Evolutionary conservation across 2,329 filamentous ascomycete genomes (phyloP).

Genomic region (Xylariaceae sp.): DNA sequence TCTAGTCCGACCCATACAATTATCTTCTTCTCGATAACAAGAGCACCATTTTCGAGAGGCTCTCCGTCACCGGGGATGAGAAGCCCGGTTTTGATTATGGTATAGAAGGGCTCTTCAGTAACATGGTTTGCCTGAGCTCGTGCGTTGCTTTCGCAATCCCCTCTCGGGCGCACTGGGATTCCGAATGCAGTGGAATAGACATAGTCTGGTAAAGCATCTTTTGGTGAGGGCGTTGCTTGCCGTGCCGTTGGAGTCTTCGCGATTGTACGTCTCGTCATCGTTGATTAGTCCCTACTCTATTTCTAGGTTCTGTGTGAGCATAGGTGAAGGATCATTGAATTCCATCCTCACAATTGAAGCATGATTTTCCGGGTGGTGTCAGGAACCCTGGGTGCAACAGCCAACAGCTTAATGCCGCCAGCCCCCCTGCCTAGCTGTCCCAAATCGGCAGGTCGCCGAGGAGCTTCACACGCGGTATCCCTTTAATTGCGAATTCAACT

Average conservation of each 20-base stretch:
- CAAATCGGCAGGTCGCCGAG: no score
- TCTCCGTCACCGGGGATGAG: conserved; percentile 39
- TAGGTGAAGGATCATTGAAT: no score
- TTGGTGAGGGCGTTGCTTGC: conserved; percentile 1
- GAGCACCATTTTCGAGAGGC: conserved; percentile 32
- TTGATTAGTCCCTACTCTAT: no score
- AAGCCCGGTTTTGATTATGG: conserved; percentile 33
- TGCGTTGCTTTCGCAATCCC: conserved; percentile 12
- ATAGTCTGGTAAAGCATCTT: conserved; percentile 16
- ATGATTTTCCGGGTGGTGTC: no score
- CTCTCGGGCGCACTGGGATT: conserved; percentile 23
- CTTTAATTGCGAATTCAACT: no score
- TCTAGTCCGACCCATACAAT: conserved; percentile 39
- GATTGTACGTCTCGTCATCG: conserved; percentile 23
- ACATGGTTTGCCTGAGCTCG: background rate
- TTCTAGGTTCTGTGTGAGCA: no score
- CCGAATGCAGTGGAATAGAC: conserved; percentile 33
- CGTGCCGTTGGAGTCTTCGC: conserved; percentile 3
- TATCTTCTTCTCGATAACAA: conserved; percentile 36
- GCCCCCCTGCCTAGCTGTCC: no score
- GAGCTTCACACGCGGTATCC: no score
- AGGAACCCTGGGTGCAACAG: no score
- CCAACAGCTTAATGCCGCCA: no score
- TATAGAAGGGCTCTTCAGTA: conserved; percentile 18
- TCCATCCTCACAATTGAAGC: no score